Evolutionary conservation across 1,284 basidiomycete species (phyloP), one percentile per base, ranked within the genome.

Genomic region (Tylopilus microsporus): DNA sequence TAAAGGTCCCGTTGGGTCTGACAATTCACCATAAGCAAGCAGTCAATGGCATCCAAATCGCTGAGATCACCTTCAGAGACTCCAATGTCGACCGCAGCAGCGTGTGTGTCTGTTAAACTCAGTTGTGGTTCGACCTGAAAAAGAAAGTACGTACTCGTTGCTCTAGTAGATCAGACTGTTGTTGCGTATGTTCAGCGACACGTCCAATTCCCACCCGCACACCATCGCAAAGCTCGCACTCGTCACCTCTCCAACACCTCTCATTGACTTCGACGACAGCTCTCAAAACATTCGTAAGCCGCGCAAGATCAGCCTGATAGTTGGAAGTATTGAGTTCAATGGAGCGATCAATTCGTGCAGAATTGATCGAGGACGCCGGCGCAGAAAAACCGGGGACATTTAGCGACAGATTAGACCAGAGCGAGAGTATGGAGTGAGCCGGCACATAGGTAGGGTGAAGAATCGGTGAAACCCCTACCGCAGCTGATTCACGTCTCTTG

Each of bases 1-100:
- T 94, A 95, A 5, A 97, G 77, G 69, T 98, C 94, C 46, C 94
- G 84, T 71, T 97, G 92, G 52, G 76, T 76, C 85, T 93, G 76
- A 46, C 72, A 60, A 39, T 21, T 51, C 39, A 41, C 18, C 39
- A 49, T 70, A n/a, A 69, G 58, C 46, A 55, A 59, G 48, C 15
- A 42, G 25, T 39, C 41, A 42, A 55, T 30, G 18, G 53, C 0
- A 34, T 43, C 32, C 32, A 1, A 30, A 54, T 42, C 8, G n/a
- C 7, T 36, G 18, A 16, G 53, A 69, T 65, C 59, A 88, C 89
- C 81, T 92, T 92, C 61, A 92, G 69, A 30, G 83, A 77, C 67
- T 92, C 90, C 25, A 91, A 73, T 1, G 87, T 89, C 3, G 80
- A 83, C 62, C 86, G 81, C 48, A 88, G 72, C 57, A 89, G 71